Conservation (phyloP, 495 filamentous ascomycete genomes). For the Penicillium canescens region DNA sequence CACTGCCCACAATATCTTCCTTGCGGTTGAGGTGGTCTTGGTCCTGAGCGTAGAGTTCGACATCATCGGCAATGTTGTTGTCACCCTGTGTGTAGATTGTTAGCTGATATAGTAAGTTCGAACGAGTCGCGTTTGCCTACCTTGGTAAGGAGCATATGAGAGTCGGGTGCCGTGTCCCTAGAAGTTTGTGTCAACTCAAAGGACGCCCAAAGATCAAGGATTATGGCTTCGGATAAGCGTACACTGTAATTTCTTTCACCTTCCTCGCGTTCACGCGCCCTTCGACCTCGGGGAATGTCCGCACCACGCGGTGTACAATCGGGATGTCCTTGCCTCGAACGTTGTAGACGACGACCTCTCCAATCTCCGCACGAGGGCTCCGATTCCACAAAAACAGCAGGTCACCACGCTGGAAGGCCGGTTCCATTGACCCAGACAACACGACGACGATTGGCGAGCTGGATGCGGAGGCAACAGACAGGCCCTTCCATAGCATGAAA, state of each 20-base stretch:
- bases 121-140: slow-evolving; percentile 4
- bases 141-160: slow-evolving; percentile 79
- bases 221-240: slow-evolving; percentile 6
- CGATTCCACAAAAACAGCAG: slow-evolving; percentile 94
- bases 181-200: slow-evolving; percentile 6
- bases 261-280: slow-evolving; percentile 34
- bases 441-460: slow-evolving; percentile 96
- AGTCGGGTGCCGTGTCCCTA: slow-evolving; percentile 24
- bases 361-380: slow-evolving; percentile 64
- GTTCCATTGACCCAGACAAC: slow-evolving; percentile 93
- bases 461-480: slow-evolving; percentile 82
- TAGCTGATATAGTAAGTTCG: not conserved
- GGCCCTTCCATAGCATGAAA: slow-evolving; percentile 95
- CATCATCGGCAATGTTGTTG: slow-evolving; percentile 93
- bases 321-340: slow-evolving; percentile 26
- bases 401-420: slow-evolving; percentile 94
- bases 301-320: slow-evolving; percentile 34
- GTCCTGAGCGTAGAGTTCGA: slow-evolving; percentile 65
- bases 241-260: slow-evolving; percentile 40
- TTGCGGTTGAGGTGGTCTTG: slow-evolving; percentile 83
- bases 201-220: not conserved
- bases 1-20: slow-evolving; percentile 90
- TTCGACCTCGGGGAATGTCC: slow-evolving; percentile 60
- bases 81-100: slow-evolving; percentile 57
- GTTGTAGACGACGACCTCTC: slow-evolving; percentile 81